Conservation (phyloP, 2,329 filamentous ascomycete species). For the Lizonia empirigonia region DNA sequence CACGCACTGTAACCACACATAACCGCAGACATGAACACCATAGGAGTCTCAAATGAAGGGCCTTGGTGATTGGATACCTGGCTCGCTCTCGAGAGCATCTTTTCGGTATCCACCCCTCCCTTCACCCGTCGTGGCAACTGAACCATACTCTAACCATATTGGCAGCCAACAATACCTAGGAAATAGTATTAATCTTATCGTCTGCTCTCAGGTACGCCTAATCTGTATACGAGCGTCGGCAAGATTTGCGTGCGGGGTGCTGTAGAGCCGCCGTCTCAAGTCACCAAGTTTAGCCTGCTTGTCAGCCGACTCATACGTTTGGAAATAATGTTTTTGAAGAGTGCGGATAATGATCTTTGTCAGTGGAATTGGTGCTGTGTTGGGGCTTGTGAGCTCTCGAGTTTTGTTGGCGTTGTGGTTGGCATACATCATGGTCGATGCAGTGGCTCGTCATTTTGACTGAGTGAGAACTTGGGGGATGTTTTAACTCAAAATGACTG, state of each 20-base stretch:
- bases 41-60: not conserved
- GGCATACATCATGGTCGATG: too few species aligned
- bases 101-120: not conserved
- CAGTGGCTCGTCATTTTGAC: too few species aligned
- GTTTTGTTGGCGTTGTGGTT: too few species aligned
- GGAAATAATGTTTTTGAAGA: too few species aligned
- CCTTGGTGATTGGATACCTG: not conserved
- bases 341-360: not conserved
- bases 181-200: not conserved
- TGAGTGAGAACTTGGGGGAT: too few species aligned
- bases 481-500: too few species aligned
- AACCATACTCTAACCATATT: not conserved
- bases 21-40: not conserved
- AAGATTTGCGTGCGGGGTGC: slow-evolving; percentile 34
- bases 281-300: slow-evolving; percentile 41
- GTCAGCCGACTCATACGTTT: slow-evolving; percentile 30
- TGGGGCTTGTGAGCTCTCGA: not conserved
- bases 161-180: not conserved
- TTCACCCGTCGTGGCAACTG: not conserved
- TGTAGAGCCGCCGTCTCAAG: slow-evolving; percentile 25
- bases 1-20: not conserved
- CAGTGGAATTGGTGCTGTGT: not conserved
- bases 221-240: not conserved
- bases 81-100: not conserved
- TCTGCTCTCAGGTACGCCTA: not conserved